A percentile compares a stretch with the other conserved stretches of the same genome.
Conservation (phyloP, 2,329 filamentous ascomycete species). For the Rhynchosporium secalis region DNA sequence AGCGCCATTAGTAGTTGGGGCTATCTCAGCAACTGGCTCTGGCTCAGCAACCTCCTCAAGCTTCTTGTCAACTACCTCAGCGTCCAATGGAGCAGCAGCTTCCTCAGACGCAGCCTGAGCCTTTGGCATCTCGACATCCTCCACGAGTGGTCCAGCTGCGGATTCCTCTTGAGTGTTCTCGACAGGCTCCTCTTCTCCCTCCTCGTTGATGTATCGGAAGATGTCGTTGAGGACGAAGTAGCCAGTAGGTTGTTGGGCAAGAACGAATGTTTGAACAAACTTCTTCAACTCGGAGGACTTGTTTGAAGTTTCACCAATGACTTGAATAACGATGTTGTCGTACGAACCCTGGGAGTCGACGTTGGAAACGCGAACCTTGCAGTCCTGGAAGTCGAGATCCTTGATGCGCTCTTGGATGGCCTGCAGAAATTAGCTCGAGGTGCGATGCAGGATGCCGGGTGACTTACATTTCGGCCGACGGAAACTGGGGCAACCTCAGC, state of each 20-base stretch:
- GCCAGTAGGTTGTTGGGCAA: conserved; percentile 91
- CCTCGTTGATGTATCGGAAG: conserved; percentile 87
- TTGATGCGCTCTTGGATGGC: conserved; percentile 94
- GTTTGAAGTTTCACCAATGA: conserved; percentile 97
- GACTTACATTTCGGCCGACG: conserved; percentile 79
- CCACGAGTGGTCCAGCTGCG: conserved; percentile 32
- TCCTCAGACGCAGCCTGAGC: conserved; percentile 40
- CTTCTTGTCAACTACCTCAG: conserved; percentile 68
- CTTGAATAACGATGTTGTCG: conserved; percentile 94
- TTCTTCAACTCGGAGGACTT: conserved; percentile 88
- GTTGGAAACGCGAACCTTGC: conserved; percentile 97
- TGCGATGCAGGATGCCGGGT: conserved; percentile 17
- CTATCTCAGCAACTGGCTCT: conserved; percentile 42
- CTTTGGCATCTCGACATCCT: conserved; percentile 41
- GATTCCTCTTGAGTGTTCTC: conserved; percentile 42
- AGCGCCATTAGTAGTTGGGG: conserved; percentile 47
- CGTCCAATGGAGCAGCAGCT: conserved; percentile 44
- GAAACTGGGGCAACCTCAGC: conserved; percentile 85
- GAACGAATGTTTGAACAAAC: conserved; percentile 96
- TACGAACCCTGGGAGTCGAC: conserved; percentile 94
- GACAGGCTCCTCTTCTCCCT: conserved; percentile 70
- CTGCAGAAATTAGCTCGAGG: conserved; percentile 48
- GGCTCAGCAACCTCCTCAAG: conserved; percentile 61
- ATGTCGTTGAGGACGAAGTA: conserved; percentile 99
- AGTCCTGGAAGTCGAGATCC: conserved; percentile 89